Evolutionary conservation across 208 protist species (phyloP).

Genomic region (Entamoeba dispar): DNA sequence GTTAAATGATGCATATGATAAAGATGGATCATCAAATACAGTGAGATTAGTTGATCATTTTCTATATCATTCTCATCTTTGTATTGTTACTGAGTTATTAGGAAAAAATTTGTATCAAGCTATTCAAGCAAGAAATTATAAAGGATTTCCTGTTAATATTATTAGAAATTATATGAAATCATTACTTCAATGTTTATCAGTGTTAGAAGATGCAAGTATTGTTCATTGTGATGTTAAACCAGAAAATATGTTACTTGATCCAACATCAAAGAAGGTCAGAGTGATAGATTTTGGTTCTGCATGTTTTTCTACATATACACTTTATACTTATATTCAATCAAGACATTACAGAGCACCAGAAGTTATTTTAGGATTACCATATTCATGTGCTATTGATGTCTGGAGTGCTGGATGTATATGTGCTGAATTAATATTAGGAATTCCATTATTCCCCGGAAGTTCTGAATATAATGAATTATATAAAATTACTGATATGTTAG

Average conservation of each 20-base stretch:
- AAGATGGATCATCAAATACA: not conserved
- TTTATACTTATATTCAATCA: conserved; percentile 69
- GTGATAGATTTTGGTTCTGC: not conserved
- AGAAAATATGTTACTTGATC: conserved; percentile 51
- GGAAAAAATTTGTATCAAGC: conserved; percentile 61
- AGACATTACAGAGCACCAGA: conserved; percentile 69
- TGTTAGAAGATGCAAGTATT: conserved; percentile 15
- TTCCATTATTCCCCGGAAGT: conserved; percentile 70
- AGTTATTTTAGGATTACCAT: conserved; percentile 72
- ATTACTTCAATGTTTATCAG: not conserved
- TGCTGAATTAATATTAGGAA: conserved; percentile 57
- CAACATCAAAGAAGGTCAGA: not conserved
- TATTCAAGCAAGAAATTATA: conserved; percentile 50
- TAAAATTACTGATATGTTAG: not conserved
- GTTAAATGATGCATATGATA: not conserved
- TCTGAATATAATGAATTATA: not conserved
- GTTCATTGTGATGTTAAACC: conserved; percentile 47
- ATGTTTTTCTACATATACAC: conserved; percentile 47
- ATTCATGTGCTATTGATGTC: conserved; percentile 78
- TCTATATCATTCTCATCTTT: conserved; percentile 29
- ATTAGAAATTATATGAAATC: conserved; percentile 32
- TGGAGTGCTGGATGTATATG: conserved; percentile 91
- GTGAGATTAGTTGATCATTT: conserved; percentile 19
- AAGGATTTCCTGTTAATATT: conserved; percentile 37
- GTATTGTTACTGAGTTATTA: conserved; percentile 58